Evolutionary conservation across 495 filamentous ascomycete genomes (phyloP), one percentile per base, ranked within the genome.

Genomic region (Immersiella caudata): DNA sequence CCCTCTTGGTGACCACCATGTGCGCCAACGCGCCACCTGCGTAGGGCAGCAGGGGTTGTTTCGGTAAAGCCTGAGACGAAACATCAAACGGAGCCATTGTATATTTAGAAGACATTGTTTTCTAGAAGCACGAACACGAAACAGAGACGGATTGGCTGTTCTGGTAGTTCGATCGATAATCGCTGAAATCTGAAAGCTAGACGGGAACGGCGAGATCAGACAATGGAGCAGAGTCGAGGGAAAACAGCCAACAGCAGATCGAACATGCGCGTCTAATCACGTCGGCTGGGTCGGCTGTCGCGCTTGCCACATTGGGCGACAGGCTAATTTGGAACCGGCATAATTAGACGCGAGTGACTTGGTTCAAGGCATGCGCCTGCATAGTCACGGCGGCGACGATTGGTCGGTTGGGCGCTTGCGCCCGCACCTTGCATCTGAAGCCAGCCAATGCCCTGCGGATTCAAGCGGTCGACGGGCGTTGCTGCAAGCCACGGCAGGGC

Each of bases 261-360:
- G 40, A 12, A 46, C 40, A 46, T 46, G 40, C 40, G 40, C 40
- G 40, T 46, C 40, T 26, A 52, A 55, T 55, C 52, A 24, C 52
- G 52, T 22, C 52, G 24, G 52, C 52, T 55, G 52, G 57, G 54
- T 65, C 67, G 67, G 61, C 62, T 68, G 62, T 59, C 54, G 55
- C 25, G 40, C 57, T 59, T 62, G 21, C 27, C 59, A 18, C 49
- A 56, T 56, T 54, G 20, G 67, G 61, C 21, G 25, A 46, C 14
- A 29, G 55, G 40, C 70, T 64, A 69, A 69, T 70, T 71, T 50
- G 5, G 64, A 54, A 33, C 57, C 52, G 61, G 62, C 24, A 35
- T 49, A 60, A 75, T 70, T 76, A 77, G 75, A 71, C 75, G 76
- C 76, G 75, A 70, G 75, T 76, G 75, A 79, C 68, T 71, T 58